Base-by-base conservation (phyloP, 352 stramenopile genomes). In the Globisporangium polare region DNA sequence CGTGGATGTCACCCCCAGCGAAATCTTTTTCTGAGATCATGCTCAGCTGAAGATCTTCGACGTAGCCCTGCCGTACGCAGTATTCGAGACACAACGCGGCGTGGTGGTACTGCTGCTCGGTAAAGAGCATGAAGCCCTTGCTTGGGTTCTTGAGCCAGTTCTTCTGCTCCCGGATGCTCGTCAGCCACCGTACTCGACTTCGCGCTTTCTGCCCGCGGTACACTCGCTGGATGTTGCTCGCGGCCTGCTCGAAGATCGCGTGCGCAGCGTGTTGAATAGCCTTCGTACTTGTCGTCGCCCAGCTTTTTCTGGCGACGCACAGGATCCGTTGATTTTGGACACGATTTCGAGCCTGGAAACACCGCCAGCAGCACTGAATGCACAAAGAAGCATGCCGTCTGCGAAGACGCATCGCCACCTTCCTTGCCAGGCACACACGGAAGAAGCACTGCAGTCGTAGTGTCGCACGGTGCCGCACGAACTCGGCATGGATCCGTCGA, bases 351-450 rank as follows among this genome's bases (percentile, higher is more conserved):
- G 78, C 69, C n/a, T 43, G 45, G 7, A 65, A 31, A 17, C 75
- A 77, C 27, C 80, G 71, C 77, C 77, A 90, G 5, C 45, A 58
- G 26, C 71, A 88, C 61, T 90, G 78, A 42, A 90, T 73, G 15
- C 62, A 54, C 1, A 78, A 26, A 5, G 62, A 63, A 15, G 78
- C 75, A 1, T 59, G 71, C 5, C 65, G 60, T 27, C 62, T 58
- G 22, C 73, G 68, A 18, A 79, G 53, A 27, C 62, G 67, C 43
- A 26, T 45, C 5, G 71, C 63, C 0, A 73, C 50, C 18, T 74
- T 65, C 17, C 60, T 54, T 0, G 77, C 75, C 18, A 74, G 55
- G 18, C 69, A 75, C 24, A 80, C 74, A 20, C 80, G 75, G 27
- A 86, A 71, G 61, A 86, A 77, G 17, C 65, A 55, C 43, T 90